phyloP scores from a whole-genome alignment of 1,139 yeast species.

The Casaregolazyma lundiana region DNA sequence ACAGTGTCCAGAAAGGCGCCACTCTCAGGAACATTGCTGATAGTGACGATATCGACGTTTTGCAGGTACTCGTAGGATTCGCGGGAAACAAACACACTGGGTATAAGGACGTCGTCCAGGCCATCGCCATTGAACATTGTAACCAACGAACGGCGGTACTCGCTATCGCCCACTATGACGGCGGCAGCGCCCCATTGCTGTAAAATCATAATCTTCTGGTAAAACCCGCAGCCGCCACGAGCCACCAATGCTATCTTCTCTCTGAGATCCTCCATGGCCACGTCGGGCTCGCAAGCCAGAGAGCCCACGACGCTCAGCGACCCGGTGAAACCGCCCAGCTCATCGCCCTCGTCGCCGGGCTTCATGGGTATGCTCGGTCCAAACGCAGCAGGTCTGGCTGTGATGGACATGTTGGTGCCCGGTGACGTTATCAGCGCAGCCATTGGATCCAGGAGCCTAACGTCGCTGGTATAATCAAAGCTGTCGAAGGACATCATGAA shows the following conservation, averaged over 20 bases:
- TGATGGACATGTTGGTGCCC: slow-evolving; percentile 24
- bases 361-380: slow-evolving; percentile 29
- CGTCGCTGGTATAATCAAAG: slow-evolving; percentile 11
- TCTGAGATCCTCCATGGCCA: slow-evolving; percentile 21
- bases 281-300: slow-evolving; percentile 19
- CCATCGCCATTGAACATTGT: slow-evolving; percentile 36
- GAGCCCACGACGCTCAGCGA: slow-evolving; percentile 21
- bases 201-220: slow-evolving; percentile 34
- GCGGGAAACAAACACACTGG: slow-evolving; percentile 37
- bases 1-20: slow-evolving; percentile 35
- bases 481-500: neutral
- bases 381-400: slow-evolving; percentile 36
- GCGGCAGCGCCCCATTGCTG: slow-evolving; percentile 39
- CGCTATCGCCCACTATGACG: slow-evolving; percentile 40
- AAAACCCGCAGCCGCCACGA: slow-evolving; percentile 39
- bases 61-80: slow-evolving; percentile 31
- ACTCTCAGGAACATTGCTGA: slow-evolving; percentile 29
- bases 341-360: slow-evolving; percentile 9
- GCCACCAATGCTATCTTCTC: slow-evolving; percentile 34
- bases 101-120: slow-evolving; percentile 31
- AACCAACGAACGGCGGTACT: slow-evolving; percentile 31
- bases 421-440: slow-evolving; percentile 26
- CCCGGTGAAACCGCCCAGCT: slow-evolving; percentile 23
- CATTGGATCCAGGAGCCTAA: slow-evolving; percentile 28
- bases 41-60: slow-evolving; percentile 26